Evolutionary conservation across 192 early-diverging fungal genomes (phyloP).

Genomic region (Linnemannia schmuckeri): DNA sequence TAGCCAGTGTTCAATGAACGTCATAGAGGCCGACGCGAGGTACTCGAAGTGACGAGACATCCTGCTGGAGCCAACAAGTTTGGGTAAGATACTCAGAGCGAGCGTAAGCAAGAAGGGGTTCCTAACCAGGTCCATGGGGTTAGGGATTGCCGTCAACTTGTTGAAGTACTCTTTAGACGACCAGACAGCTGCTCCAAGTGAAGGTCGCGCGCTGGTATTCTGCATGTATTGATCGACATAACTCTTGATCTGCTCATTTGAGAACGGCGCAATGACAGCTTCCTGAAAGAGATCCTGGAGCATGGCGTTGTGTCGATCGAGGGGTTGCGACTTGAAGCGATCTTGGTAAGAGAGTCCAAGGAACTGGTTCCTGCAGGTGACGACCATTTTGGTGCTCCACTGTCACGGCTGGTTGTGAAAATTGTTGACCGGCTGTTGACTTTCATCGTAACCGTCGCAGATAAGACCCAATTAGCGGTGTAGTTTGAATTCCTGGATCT

Average conservation of each 20-base stretch:
- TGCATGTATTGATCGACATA: background rate
- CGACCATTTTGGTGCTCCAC: background rate
- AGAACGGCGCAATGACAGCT: constrained; percentile 2
- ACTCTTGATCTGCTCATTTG: background rate
- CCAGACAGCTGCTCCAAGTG: background rate
- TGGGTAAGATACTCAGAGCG: background rate
- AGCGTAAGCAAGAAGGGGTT: background rate
- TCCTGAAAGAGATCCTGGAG: background rate
- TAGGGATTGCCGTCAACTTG: background rate
- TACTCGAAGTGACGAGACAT: background rate
- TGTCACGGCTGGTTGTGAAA: background rate
- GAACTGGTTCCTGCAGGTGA: constrained; percentile 1
- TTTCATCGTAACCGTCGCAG: constrained; percentile 15
- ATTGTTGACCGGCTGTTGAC: background rate
- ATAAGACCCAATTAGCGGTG: background rate
- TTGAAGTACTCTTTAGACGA: background rate
- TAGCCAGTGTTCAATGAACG: background rate
- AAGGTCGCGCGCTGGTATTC: background rate
- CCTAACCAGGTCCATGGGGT: constrained; percentile 6
- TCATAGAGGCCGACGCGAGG: background rate
- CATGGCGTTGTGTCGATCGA: background rate
- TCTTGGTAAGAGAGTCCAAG: background rate
- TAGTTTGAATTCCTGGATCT: background rate
- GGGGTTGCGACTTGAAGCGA: background rate
- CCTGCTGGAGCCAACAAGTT: background rate